Conservation (phyloP, 805 yeast genomes). For the Brettanomyces naardenensis region DNA sequence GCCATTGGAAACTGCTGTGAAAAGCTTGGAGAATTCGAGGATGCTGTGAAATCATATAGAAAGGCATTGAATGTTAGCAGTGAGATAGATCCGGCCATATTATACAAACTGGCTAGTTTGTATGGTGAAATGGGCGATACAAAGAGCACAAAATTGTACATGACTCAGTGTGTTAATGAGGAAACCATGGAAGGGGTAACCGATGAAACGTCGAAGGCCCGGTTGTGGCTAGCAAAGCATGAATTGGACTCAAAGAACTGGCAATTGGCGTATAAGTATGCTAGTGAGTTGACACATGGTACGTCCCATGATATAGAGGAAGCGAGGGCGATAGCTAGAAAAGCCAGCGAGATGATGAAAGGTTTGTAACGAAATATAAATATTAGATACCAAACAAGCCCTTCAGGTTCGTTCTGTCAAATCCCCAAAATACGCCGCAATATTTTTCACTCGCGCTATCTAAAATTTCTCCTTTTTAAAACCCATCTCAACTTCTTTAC, state of each 20-base stretch:
- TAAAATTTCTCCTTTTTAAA: too few relatives aligned
- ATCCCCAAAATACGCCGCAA: too few relatives aligned
- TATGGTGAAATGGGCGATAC: slow-evolving; percentile 49
- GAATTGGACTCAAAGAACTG: slow-evolving; percentile 52
- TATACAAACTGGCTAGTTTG: slow-evolving; percentile 62
- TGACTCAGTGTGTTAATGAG: slow-evolving; percentile 61
- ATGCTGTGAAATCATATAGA: slow-evolving; percentile 74
- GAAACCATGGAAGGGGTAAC: slow-evolving; percentile 58
- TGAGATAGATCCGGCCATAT: slow-evolving; percentile 44
- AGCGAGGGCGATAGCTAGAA: slow-evolving; percentile 76
- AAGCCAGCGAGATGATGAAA: slow-evolving; percentile 54
- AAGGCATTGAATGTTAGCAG: slow-evolving; percentile 55
- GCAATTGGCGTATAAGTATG: slow-evolving; percentile 64
- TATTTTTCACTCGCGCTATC: too few relatives aligned
- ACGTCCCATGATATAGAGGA: slow-evolving; percentile 85
- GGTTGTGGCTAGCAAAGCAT: slow-evolving; percentile 77
- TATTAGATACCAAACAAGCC: too few relatives aligned
- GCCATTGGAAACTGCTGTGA: slow-evolving; percentile 89
- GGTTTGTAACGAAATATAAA: too few relatives aligned
- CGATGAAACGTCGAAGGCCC: slow-evolving; percentile 71
- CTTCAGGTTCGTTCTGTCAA: too few relatives aligned
- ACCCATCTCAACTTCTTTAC: too few relatives aligned
- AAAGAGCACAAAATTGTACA: slow-evolving; percentile 48
- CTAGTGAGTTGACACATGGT: slow-evolving; percentile 62
- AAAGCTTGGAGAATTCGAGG: slow-evolving; percentile 59